Evolutionary conservation across 2,329 filamentous ascomycete genomes (phyloP).

Genomic region (Penicillium capsulatum): DNA sequence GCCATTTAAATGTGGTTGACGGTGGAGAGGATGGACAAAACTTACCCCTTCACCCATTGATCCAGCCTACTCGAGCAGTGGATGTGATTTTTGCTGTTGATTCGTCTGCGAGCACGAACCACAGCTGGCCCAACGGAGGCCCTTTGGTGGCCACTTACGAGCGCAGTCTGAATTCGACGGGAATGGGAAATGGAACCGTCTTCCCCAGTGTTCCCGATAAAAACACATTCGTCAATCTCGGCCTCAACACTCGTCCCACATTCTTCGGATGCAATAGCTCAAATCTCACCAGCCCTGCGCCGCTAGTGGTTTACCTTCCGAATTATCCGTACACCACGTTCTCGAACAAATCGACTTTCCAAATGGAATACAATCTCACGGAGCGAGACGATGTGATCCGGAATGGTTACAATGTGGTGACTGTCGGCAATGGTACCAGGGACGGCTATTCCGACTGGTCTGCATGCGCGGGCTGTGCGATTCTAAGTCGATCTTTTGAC

Average conservation of each 20-base stretch:
- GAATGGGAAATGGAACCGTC: background rate
- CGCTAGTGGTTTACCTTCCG: constrained; percentile 80
- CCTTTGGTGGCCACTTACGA: constrained; percentile 67
- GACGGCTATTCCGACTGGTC: constrained; percentile 62
- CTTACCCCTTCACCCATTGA: constrained; percentile 69
- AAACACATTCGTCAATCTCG: constrained; percentile 53
- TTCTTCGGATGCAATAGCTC: constrained; percentile 70
- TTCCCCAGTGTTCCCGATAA: background rate
- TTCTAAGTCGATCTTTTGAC: constrained; percentile 67
- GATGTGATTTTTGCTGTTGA: constrained; percentile 78
- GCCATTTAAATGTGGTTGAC: constrained; percentile 52
- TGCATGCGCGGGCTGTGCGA: constrained; percentile 76
- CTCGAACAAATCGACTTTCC: constrained; percentile 61
- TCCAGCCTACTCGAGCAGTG: constrained; percentile 63
- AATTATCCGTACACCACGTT: constrained; percentile 73
- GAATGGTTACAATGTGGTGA: constrained; percentile 82
- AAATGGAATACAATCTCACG: constrained; percentile 62
- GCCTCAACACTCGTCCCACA: constrained; percentile 62
- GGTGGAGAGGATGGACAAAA: constrained; percentile 70
- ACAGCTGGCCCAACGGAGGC: constrained; percentile 70
- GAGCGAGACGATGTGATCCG: constrained; percentile 72
- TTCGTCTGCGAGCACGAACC: constrained; percentile 64
- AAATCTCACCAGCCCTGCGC: constrained; percentile 55
- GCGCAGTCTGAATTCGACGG: constrained; percentile 49
- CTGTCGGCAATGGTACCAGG: constrained; percentile 71